phyloP scores from a whole-genome alignment of 1,284 basidiomycete genomes.

The Amylostereum areolatum region DNA sequence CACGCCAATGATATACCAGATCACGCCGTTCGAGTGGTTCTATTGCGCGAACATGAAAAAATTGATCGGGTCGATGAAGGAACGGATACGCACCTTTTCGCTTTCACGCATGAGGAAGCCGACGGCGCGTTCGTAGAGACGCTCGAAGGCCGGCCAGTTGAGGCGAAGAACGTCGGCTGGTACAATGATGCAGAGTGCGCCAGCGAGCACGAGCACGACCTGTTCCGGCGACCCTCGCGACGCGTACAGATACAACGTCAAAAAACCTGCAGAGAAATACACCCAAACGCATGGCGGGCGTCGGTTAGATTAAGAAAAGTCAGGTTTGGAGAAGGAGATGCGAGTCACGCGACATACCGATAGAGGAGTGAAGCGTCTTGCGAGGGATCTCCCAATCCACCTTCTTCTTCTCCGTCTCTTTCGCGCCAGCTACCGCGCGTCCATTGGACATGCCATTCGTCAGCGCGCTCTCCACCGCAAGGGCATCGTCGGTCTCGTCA shows the following conservation, averaged over 20 bases:
- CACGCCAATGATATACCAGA: conserved; percentile 95
- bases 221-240: conserved; percentile 47
- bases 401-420: conserved; percentile 13
- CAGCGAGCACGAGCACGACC: conserved; percentile 63
- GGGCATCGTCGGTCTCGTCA: conserved; percentile 12
- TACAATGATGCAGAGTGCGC: conserved; percentile 65
- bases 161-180: conserved; percentile 80
- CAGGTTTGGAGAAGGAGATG: conserved; percentile 6
- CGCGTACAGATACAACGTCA: conserved; percentile 75
- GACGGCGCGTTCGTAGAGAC: conserved; percentile 69
- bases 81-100: conserved; percentile 58
- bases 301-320: neutral
- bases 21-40: conserved; percentile 80
- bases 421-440: conserved; percentile 5
- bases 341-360: conserved; percentile 50
- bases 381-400: conserved; percentile 84
- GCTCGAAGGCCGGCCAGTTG: conserved; percentile 62
- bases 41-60: conserved; percentile 18
- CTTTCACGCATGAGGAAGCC: conserved; percentile 94
- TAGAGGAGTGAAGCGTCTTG: conserved; percentile 87
- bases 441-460: conserved; percentile 5
- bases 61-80: neutral
- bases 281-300: too few relatives aligned
- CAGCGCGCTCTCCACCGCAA: conserved; percentile 13
- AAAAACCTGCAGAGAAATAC: conserved; percentile 54